A percentile compares a stretch with the other conserved stretches of the same genome.
phyloP scores from a whole-genome alignment of 352 stramenopile species.

The Halophytophthora polymorphica region DNA sequence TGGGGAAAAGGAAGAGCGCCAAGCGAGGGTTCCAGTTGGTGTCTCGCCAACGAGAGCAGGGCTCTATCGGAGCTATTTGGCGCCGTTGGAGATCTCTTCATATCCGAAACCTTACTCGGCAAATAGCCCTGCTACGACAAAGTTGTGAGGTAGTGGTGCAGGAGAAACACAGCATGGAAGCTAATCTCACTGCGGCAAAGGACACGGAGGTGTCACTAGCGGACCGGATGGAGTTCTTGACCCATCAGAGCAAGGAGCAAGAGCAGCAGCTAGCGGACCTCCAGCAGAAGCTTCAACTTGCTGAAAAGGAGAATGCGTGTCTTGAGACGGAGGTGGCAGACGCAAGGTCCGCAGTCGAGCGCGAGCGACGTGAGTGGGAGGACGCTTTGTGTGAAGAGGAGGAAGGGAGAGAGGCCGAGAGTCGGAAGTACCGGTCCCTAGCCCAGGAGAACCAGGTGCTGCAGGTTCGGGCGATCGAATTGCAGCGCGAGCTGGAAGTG shows the following conservation, averaged over 20 bases:
- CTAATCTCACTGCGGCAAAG: slow-evolving; percentile 36
- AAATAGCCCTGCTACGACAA: slow-evolving; percentile 16
- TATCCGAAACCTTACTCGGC: slow-evolving; percentile 11
- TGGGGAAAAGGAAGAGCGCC: slow-evolving; percentile 17
- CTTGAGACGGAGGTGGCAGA: slow-evolving; percentile 22
- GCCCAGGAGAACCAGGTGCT: slow-evolving; percentile 30
- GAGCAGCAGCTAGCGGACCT: slow-evolving; percentile 26
- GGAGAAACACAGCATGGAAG: slow-evolving; percentile 46
- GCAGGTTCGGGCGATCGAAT: slow-evolving; percentile 23
- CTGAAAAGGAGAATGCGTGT: slow-evolving; percentile 24
- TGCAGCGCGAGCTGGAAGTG: slow-evolving; percentile 24
- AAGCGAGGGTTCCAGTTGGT: slow-evolving; percentile 19
- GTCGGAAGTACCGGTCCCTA: slow-evolving; percentile 28
- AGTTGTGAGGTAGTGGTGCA: slow-evolving; percentile 13
- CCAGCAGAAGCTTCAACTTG: slow-evolving; percentile 28
- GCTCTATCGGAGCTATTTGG: slow-evolving; percentile 31
- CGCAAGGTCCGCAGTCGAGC: slow-evolving; percentile 13
- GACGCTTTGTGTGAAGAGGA: slow-evolving; percentile 23
- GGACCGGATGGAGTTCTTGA: slow-evolving; percentile 33
- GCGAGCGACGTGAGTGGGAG: slow-evolving; percentile 30
- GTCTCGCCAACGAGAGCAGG: slow-evolving; percentile 11
- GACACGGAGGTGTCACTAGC: slow-evolving; percentile 35
- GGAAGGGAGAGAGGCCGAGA: slow-evolving; percentile 21
- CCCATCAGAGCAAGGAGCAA: slow-evolving; percentile 23
- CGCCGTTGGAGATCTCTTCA: slow-evolving; percentile 33